These are phyloP conservation scores for Coelastrella sp. DNA, from an alignment of 139 green algal species.

Conservation along the genomic window DNA sequence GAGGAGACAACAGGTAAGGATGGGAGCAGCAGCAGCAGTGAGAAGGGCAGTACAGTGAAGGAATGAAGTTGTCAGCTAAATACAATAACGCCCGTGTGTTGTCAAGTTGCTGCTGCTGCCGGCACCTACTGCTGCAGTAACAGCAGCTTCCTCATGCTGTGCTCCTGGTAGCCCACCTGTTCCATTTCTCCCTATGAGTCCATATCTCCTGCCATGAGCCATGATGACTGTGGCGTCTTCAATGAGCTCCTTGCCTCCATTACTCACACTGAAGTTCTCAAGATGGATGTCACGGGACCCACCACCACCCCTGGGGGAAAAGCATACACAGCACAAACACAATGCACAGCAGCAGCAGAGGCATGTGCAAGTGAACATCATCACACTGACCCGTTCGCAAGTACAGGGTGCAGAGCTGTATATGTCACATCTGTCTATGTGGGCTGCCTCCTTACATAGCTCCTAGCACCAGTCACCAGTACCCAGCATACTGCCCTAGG, in stretches of 20 bases:
- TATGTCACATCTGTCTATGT: not conserved
- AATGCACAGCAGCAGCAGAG: conserved; percentile 16
- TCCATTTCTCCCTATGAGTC: conserved; percentile 87
- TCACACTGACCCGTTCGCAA: not conserved
- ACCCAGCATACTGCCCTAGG: no score
- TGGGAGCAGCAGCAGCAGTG: not conserved
- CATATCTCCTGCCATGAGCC: conserved; percentile 84
- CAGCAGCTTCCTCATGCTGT: conserved; percentile 7
- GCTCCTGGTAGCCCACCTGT: conserved; percentile 56
- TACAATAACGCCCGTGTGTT: no score
- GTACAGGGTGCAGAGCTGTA: not conserved
- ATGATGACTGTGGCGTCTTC: conserved; percentile 76
- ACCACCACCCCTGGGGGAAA: conserved; percentile 64
- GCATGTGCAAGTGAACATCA: not conserved
- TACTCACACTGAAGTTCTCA: conserved; percentile 84
- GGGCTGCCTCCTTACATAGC: no score
- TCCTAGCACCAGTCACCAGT: no score
- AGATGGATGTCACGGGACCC: conserved; percentile 80
- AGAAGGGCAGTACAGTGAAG: not conserved
- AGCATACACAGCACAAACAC: not conserved
- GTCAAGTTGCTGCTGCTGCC: not conserved
- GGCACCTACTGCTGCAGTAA: conserved; percentile 23
- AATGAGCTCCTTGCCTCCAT: conserved; percentile 79
- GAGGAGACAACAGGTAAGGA: not conserved
- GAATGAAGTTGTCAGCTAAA: no score